phyloP scores from a whole-genome alignment of 78 protist genomes.

The Dictyostelium purpureum region DNA sequence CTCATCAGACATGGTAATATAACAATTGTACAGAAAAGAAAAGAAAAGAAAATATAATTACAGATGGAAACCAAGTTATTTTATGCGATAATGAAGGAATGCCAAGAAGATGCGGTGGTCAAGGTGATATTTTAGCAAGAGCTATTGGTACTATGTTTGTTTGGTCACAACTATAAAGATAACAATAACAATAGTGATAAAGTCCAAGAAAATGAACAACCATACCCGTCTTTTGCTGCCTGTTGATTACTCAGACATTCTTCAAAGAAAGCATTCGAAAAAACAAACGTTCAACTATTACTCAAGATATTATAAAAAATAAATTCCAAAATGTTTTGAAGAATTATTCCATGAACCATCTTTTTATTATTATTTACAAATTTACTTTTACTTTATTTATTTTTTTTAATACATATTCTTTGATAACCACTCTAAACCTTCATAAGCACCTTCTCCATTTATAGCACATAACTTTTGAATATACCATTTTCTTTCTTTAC shows the following conservation, averaged over 20 bases:
- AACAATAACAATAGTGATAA: not conserved
- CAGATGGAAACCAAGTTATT: constrained; percentile 62
- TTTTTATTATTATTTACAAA: no score
- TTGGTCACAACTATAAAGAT: constrained; percentile 59
- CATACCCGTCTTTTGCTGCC: constrained; percentile 45
- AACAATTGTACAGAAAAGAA: constrained; percentile 83
- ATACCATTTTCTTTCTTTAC: no score
- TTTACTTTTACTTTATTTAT: no score
- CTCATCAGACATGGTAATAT: constrained; percentile 54
- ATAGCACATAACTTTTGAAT: no score
- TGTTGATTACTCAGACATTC: constrained; percentile 5
- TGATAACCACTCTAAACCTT: no score
- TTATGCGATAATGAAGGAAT: constrained; percentile 31
- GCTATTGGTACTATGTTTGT: constrained; percentile 60
- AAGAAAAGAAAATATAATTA: constrained; percentile 61
- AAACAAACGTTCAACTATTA: constrained; percentile 36
- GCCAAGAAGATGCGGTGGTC: constrained; percentile 89
- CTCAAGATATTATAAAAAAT: constrained; percentile 38
- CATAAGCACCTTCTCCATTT: no score
- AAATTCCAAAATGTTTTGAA: constrained; percentile 12
- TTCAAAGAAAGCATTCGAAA: constrained; percentile 33
- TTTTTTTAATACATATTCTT: no score
- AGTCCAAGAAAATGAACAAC: not conserved
- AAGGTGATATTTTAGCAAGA: constrained; percentile 83
- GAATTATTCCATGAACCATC: constrained; percentile 3